Evolutionary conservation across 768 basidiomycete species (phyloP).

Genomic region (Albatrellus ellisii): DNA sequence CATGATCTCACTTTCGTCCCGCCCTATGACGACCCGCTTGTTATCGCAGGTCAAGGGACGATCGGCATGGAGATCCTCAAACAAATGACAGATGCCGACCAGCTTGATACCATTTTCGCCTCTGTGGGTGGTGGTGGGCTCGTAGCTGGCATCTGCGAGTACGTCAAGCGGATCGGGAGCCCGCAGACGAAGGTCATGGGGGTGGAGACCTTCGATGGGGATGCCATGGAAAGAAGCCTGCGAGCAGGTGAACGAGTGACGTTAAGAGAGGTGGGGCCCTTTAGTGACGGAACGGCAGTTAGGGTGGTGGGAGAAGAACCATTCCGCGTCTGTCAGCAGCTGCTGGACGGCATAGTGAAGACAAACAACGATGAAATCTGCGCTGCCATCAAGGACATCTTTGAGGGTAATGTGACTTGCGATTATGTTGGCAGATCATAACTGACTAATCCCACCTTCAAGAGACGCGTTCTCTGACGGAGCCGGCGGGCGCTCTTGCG

Average conservation of each 20-base stretch:
- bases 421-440: conserved; percentile 1
- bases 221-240: conserved; percentile 84
- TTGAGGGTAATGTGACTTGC: conserved; percentile 64
- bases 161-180: conserved; percentile 84
- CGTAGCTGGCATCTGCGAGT: conserved; percentile 80
- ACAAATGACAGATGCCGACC: conserved; percentile 65
- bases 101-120: conserved; percentile 75
- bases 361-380: conserved; percentile 95
- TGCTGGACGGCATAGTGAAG: conserved; percentile 72
- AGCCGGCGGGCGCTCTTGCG: conserved; percentile 89
- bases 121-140: conserved; percentile 94
- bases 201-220: conserved; percentile 90
- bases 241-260: conserved; percentile 71
- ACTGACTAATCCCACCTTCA: conserved; percentile 4
- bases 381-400: conserved; percentile 97
- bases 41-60: conserved; percentile 97
- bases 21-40: conserved; percentile 92
- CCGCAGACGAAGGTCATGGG: conserved; percentile 76
- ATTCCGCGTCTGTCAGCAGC: conserved; percentile 80
- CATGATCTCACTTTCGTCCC: conserved; percentile 86
- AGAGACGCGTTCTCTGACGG: conserved; percentile 95
- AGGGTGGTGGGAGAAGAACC: conserved; percentile 91
- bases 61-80: conserved; percentile 91
- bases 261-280: conserved; percentile 84
- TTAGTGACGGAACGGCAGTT: conserved; percentile 96